Percentiles rank a stretch among this genome's conserved stretches.
phyloP scores from a whole-genome alignment of 192 early-diverging fungal species.

The Kappamyces sp. region DNA sequence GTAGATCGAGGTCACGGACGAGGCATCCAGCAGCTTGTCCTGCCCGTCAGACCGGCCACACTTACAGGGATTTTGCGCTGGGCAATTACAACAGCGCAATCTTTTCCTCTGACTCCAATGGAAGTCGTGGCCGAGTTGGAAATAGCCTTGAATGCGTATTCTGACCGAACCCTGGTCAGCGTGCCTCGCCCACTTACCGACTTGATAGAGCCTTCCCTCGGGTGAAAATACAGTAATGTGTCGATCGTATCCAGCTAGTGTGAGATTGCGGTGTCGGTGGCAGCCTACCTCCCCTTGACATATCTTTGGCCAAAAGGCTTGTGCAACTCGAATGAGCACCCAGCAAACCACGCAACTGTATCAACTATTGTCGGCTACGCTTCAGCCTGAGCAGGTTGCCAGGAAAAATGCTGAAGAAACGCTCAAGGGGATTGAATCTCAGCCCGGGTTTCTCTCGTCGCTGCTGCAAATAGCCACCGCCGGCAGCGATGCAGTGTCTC shows the following conservation, averaged over 20 bases:
- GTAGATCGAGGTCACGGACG: constrained; percentile 90
- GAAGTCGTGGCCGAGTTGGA: constrained; percentile 93
- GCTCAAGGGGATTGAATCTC: background rate
- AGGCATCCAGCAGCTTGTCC: constrained; percentile 95
- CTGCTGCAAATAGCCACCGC: constrained; percentile 31
- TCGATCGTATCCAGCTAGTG: constrained; percentile 82
- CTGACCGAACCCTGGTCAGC: constrained; percentile 40
- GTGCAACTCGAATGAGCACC: background rate
- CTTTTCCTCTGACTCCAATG: constrained; percentile 92
- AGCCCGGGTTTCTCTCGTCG: constrained; percentile 45
- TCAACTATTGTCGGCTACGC: background rate
- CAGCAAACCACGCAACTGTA: background rate
- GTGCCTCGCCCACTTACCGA: constrained; percentile 58
- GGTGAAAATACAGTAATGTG: constrained; percentile 99
- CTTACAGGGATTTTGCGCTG: constrained; percentile 94
- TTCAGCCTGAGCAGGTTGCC: background rate
- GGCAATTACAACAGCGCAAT: constrained; percentile 89
- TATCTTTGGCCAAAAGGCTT: background rate
- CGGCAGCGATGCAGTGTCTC: constrained; percentile 21
- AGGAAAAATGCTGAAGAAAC: constrained; percentile 5
- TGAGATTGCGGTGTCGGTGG: constrained; percentile 8
- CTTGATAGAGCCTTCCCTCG: constrained; percentile 98
- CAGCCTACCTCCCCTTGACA: background rate
- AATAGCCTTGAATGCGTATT: constrained; percentile 99
- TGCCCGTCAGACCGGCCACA: constrained; percentile 24